Percentiles rank a stretch among this genome's conserved stretches.
phyloP scores from a whole-genome alignment of 345 rosid species.

The Rhodamnia rubescens region DNA sequence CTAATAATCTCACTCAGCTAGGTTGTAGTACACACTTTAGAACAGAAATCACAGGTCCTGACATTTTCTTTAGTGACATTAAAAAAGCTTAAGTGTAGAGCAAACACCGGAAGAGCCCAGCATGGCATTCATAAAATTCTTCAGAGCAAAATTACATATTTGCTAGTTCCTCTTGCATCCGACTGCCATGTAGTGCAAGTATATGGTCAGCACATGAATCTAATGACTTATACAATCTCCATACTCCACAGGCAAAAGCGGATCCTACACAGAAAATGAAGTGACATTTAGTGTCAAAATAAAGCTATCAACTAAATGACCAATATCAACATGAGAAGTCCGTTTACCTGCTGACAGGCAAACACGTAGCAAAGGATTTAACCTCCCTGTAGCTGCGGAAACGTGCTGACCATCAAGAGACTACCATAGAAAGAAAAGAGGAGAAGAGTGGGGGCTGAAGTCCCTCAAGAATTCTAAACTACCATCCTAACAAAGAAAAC shows the following conservation, averaged over 20 bases:
- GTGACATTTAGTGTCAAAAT: not conserved
- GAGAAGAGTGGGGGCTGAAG: not conserved
- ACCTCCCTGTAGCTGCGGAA: slow-evolving; percentile 34
- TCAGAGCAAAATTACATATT: slow-evolving; percentile 39
- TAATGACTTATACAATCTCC: slow-evolving; percentile 22
- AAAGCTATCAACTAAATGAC: not conserved
- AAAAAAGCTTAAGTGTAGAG: not conserved
- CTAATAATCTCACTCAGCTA: not conserved
- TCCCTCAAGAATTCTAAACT: not conserved
- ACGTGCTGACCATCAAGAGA: not conserved
- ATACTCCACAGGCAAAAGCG: slow-evolving; percentile 20
- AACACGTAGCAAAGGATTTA: slow-evolving; percentile 4
- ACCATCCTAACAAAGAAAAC: not conserved
- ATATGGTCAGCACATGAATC: slow-evolving; percentile 43
- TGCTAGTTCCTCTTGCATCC: slow-evolving; percentile 58
- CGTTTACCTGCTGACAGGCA: slow-evolving; percentile 20
- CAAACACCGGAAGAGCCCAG: not conserved
- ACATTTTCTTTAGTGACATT: not conserved
- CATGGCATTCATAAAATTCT: not conserved
- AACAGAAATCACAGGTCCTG: not conserved
- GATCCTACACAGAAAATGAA: slow-evolving; percentile 22
- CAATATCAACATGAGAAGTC: not conserved
- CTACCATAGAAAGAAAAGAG: not conserved
- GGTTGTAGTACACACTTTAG: not conserved
- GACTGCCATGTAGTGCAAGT: slow-evolving; percentile 54